Conservation (phyloP, 768 basidiomycete genomes). For the Leccinum longicurvipes region DNA sequence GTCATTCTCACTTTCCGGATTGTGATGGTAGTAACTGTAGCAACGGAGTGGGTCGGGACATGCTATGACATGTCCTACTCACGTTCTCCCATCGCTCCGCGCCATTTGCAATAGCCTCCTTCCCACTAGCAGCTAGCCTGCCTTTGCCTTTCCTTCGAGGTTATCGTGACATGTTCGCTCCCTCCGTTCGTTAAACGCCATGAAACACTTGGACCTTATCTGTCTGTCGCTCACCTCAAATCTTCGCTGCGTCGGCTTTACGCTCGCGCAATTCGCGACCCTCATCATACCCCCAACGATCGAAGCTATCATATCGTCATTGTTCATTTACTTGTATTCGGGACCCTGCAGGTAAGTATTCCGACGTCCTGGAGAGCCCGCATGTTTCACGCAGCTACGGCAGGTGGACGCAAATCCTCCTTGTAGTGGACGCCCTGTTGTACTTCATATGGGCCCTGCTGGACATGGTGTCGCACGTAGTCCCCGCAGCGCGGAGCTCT, state of each 20-base stretch:
- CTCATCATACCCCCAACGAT: slow-evolving; percentile 62
- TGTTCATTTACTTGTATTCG: slow-evolving; percentile 49
- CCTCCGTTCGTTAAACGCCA: slow-evolving; percentile 11
- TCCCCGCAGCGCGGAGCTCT: slow-evolving; percentile 49
- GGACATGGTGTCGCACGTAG: slow-evolving; percentile 56
- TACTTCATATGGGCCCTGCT: slow-evolving; percentile 58
- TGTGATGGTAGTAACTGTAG: slow-evolving; percentile 23
- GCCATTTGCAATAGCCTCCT: slow-evolving; percentile 14
- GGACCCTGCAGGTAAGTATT: slow-evolving; percentile 46
- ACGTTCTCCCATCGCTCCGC: slow-evolving; percentile 25
- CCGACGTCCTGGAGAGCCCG: neutral
- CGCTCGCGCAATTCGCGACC: slow-evolving; percentile 41
- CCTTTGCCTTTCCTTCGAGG: slow-evolving; percentile 32
- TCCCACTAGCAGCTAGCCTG: slow-evolving; percentile 44
- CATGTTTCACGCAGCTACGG: slow-evolving; percentile 2
- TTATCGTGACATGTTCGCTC: slow-evolving; percentile 35
- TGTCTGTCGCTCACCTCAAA: slow-evolving; percentile 71
- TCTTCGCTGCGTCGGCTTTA: slow-evolving; percentile 64
- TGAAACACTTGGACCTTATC: slow-evolving; percentile 45
- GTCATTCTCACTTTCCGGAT: neutral
- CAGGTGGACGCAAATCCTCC: slow-evolving; percentile 52
- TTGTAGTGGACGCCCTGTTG: slow-evolving; percentile 59
- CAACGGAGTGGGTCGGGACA: slow-evolving; percentile 12
- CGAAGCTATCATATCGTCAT: slow-evolving; percentile 57
- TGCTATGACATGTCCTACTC: slow-evolving; percentile 10